Evolutionary conservation across 2,329 filamentous ascomycete genomes (phyloP).

Genomic region (Pestalotiopsis sp.): DNA sequence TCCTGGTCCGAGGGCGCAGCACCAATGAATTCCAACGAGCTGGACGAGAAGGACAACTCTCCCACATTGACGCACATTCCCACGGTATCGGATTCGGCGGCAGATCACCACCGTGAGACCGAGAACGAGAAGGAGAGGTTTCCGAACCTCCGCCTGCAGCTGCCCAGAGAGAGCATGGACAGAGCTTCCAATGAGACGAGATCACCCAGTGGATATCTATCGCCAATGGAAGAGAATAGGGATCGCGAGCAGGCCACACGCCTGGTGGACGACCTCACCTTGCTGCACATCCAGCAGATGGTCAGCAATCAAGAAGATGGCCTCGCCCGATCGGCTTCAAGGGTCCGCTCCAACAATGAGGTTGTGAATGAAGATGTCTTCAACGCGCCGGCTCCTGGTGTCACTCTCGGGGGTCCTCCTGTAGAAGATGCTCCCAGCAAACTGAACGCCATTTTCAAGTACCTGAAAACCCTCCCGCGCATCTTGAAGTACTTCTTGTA

Average conservation of each 20-base stretch:
- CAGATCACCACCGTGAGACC: slow-evolving; percentile 13
- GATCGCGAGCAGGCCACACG: slow-evolving; percentile 28
- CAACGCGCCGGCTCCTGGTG: slow-evolving; percentile 24
- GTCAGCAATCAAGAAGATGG: slow-evolving; percentile 22
- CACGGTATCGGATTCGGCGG: slow-evolving; percentile 25
- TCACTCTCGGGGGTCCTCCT: slow-evolving; percentile 17
- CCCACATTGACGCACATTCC: slow-evolving; percentile 25
- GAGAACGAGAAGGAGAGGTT: slow-evolving; percentile 10
- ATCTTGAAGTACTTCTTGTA: slow-evolving; percentile 74
- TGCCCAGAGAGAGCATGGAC: slow-evolving; percentile 12
- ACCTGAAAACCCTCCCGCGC: slow-evolving; percentile 54
- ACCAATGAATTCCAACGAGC: background rate
- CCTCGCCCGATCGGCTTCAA: slow-evolving; percentile 25
- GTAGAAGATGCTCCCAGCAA: slow-evolving; percentile 60
- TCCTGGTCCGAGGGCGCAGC: background rate
- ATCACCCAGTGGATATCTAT: slow-evolving; percentile 19
- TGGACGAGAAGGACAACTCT: slow-evolving; percentile 18
- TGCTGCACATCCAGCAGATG: slow-evolving; percentile 34
- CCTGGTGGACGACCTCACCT: slow-evolving; percentile 31
- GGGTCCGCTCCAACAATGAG: slow-evolving; percentile 17
- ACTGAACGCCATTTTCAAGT: slow-evolving; percentile 66
- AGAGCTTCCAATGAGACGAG: background rate
- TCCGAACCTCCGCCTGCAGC: background rate
- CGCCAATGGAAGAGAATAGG: slow-evolving; percentile 20
- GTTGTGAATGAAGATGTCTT: slow-evolving; percentile 30